phyloP scores from a whole-genome alignment of 331 rosid species.

The Quercus lobata region DNA sequence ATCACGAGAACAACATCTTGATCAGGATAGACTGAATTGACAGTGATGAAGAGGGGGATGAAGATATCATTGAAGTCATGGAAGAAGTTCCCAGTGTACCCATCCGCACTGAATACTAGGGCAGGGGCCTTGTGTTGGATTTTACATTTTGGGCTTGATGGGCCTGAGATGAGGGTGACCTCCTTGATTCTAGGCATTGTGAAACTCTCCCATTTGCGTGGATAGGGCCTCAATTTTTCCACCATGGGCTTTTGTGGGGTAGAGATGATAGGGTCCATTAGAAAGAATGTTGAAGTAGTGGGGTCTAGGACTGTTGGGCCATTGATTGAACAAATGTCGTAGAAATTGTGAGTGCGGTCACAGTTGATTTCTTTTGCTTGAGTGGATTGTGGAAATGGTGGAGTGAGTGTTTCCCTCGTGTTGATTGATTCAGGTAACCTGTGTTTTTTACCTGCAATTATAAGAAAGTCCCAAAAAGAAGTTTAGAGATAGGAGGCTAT shows the following conservation, averaged over 20 bases:
- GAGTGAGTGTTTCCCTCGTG: not conserved
- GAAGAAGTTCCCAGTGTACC: constrained; percentile 37
- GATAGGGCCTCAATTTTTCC: constrained; percentile 30
- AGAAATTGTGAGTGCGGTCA: constrained; percentile 2
- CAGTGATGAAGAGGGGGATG: constrained; percentile 36
- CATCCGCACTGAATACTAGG: constrained; percentile 25
- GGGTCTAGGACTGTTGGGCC: constrained; percentile 32
- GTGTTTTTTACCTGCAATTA: no score
- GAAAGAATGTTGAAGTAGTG: constrained; percentile 4
- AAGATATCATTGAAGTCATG: constrained; percentile 39
- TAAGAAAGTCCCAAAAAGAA: no score
- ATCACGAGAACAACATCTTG: constrained; percentile 39
- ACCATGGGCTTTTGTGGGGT: not conserved
- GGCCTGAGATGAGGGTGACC: constrained; percentile 14
- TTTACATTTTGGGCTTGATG: constrained; percentile 14
- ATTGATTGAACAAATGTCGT: constrained; percentile 30
- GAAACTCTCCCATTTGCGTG: constrained; percentile 23
- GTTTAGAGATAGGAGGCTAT: no score
- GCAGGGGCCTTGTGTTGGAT: constrained; percentile 19
- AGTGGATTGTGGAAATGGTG: not conserved
- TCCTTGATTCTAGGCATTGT: constrained; percentile 26
- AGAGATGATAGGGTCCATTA: not conserved
- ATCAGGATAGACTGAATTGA: constrained; percentile 1
- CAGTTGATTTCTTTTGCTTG: not conserved
- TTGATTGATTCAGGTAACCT: not conserved